Evolutionary conservation across 1,284 basidiomycete genomes (phyloP).

Genomic region (Lentinula novae-zelandiae): DNA sequence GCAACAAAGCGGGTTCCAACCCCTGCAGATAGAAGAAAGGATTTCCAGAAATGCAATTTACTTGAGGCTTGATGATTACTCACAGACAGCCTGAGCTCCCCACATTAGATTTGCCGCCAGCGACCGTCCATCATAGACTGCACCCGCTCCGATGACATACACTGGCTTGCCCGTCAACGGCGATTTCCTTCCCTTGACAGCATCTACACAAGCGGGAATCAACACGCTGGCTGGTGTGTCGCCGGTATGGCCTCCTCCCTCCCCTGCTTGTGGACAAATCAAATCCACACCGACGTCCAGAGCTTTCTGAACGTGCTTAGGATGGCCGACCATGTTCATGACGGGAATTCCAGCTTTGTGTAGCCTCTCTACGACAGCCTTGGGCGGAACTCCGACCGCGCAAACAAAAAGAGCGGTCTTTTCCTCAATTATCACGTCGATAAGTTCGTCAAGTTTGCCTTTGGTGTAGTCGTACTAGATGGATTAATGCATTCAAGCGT

Average conservation of each 20-base stretch:
- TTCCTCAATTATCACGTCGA: constrained; percentile 87
- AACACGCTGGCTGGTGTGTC: constrained; percentile 70
- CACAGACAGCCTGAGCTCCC: constrained; percentile 79
- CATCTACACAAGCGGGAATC: constrained; percentile 85
- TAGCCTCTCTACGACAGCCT: constrained; percentile 70
- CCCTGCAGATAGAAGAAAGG: constrained; percentile 27
- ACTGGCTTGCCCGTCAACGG: constrained; percentile 78
- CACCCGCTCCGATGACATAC: constrained; percentile 83
- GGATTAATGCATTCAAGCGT: not conserved
- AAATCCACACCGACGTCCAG: constrained; percentile 80
- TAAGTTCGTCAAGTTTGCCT: constrained; percentile 73
- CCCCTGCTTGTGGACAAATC: constrained; percentile 86
- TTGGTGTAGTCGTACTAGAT: constrained; percentile 75
- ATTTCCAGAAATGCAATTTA: constrained; percentile 5
- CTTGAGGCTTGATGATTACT: constrained; percentile 35
- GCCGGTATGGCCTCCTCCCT: constrained; percentile 82
- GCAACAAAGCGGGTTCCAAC: constrained; percentile 90
- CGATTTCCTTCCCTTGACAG: constrained; percentile 68
- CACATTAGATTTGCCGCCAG: constrained; percentile 84
- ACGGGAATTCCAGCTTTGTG: constrained; percentile 79
- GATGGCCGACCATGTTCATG: constrained; percentile 93
- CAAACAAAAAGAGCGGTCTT: constrained; percentile 82
- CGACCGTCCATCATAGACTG: constrained; percentile 80
- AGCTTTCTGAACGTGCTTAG: constrained; percentile 82
- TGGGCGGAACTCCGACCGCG: constrained; percentile 82